phyloP scores from a whole-genome alignment of 148 eudicot species.

The Rhododendron henanense region DNA sequence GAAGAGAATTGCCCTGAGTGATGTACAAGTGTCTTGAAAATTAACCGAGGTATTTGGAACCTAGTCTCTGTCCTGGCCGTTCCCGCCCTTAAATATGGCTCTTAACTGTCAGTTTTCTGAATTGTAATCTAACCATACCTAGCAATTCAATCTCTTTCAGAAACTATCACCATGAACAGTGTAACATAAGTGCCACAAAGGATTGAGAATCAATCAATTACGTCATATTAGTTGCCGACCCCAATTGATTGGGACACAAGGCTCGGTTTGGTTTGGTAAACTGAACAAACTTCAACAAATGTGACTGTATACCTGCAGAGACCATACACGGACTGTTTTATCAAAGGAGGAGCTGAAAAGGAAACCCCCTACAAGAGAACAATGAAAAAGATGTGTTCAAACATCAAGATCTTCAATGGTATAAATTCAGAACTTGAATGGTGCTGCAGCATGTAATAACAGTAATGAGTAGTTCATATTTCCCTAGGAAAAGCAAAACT shows the following conservation, averaged over 20 bases:
- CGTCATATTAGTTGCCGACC: neutral
- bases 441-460: neutral
- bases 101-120: neutral
- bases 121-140: neutral
- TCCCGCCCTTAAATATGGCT: neutral
- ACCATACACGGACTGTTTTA: constrained; percentile 78
- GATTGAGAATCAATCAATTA: neutral
- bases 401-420: constrained; percentile 8
- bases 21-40: neutral
- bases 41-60: neutral
- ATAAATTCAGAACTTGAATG: neutral
- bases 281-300: neutral
- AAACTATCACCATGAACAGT: neutral
- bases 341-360: constrained; percentile 90
- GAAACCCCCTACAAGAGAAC: constrained; percentile 60
- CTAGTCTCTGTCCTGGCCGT: neutral
- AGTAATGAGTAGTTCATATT: neutral
- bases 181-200: neutral
- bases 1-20: neutral
- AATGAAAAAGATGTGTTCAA: constrained; percentile 9
- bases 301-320: constrained; percentile 62
- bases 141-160: neutral
- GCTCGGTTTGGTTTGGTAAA: neutral
- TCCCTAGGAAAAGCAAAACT: neutral
- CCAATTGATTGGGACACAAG: neutral